Conservation (phyloP, 352 stramenopile genomes). For the Peronospora farinosa region DNA sequence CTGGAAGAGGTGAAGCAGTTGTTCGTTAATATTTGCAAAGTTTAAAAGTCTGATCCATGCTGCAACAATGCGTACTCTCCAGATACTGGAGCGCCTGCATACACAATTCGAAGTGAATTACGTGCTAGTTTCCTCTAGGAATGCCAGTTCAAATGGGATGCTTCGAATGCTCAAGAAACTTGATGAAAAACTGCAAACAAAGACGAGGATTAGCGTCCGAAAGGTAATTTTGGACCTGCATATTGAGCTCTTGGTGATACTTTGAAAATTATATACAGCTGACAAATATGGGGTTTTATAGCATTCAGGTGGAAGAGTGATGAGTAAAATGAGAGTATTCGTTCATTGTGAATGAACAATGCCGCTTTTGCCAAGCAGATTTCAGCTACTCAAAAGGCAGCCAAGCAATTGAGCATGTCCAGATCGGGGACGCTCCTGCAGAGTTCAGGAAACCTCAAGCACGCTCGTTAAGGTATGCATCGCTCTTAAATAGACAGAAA, state of each 20-base stretch:
- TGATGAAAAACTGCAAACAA: constrained; percentile 39
- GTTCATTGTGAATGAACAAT: neutral
- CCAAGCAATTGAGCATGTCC: constrained; percentile 58
- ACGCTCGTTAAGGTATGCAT: constrained; percentile 17
- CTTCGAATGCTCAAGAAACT: constrained; percentile 61
- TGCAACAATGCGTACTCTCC: neutral
- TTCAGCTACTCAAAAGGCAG: constrained; percentile 72
- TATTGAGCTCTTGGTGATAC: neutral
- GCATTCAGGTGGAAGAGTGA: constrained; percentile 32
- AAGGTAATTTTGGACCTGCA: constrained; percentile 35
- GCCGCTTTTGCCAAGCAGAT: constrained; percentile 31
- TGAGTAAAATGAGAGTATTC: neutral
- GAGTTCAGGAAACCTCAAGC: constrained; percentile 19
- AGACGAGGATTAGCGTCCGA: constrained; percentile 49
- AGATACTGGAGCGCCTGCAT: constrained; percentile 57
- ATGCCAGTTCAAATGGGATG: constrained; percentile 55
- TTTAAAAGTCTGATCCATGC: neutral
- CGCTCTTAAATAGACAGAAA: neutral
- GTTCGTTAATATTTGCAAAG: neutral
- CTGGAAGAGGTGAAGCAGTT: constrained; percentile 38
- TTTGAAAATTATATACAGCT: constrained; percentile 3
- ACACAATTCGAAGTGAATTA: constrained; percentile 71
- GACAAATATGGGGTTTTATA: constrained; percentile 14
- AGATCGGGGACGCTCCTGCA: constrained; percentile 40
- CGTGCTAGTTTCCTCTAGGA: constrained; percentile 59